Conservation (phyloP, 768 basidiomycete species). For the Sporobolomyces phaffii region DNA sequence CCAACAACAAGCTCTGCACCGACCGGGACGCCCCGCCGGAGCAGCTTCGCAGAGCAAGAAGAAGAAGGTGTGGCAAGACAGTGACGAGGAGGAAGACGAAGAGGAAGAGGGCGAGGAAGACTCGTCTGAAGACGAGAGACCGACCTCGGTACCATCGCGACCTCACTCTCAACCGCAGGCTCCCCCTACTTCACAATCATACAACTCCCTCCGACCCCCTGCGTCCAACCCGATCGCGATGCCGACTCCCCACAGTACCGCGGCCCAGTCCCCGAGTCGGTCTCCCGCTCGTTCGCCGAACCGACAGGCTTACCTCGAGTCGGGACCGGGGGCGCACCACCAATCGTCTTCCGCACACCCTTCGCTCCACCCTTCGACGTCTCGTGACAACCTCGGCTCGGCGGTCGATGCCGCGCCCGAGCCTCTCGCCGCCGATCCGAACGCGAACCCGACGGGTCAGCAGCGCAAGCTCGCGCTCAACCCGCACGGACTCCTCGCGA, state of each 20-base stretch:
- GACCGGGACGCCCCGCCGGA: conserved; percentile 50
- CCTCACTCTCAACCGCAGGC: neutral
- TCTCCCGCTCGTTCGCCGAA: conserved; percentile 10
- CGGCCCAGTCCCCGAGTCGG: neutral
- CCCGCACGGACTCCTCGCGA: conserved; percentile 69
- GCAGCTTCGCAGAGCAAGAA: conserved; percentile 51
- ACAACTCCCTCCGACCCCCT: conserved; percentile 4
- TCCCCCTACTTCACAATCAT: neutral
- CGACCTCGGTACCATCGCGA: conserved; percentile 1
- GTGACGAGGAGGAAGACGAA: conserved; percentile 62
- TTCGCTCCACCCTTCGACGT: conserved; percentile 40
- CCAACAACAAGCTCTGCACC: conserved; percentile 57
- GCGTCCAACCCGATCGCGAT: neutral
- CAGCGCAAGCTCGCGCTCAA: conserved; percentile 25
- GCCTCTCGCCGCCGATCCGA: neutral
- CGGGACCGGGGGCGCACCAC: conserved; percentile 57
- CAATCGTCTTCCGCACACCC: conserved; percentile 62
- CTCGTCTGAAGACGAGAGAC: conserved; percentile 35
- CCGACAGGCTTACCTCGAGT: conserved; percentile 32
- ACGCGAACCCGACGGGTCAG: neutral
- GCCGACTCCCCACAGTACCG: neutral
- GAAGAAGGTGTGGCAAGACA: conserved; percentile 74
- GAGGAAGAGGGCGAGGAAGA: conserved; percentile 42
- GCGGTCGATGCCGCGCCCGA: neutral
- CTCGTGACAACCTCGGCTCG: conserved; percentile 3